Evolutionary conservation across 768 basidiomycete genomes (phyloP), one percentile per base, ranked within the genome.

Genomic region (Holtermanniella nyarrowii): DNA sequence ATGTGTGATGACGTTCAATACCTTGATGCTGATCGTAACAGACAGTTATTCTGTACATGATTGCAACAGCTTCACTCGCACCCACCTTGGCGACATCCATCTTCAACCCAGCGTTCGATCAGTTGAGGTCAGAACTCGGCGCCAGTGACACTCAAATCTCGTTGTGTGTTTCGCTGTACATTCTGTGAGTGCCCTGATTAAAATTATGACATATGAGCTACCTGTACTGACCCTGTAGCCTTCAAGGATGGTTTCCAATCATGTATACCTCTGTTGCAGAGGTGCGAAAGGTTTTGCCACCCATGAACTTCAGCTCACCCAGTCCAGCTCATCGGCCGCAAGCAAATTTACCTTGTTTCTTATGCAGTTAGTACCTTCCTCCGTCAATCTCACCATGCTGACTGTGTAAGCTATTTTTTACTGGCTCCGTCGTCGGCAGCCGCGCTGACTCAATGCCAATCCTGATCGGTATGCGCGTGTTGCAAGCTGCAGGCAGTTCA

Each of bases 31-130:
- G 16, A 37, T 16, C 31, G 16, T 16, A n/a, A 43, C 18, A 43
- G 57, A 45, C 49, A n/a, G 7, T 44, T 5, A 48, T 63, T 7
- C 54, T 60, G n/a, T 24, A 42, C 10, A 60, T 63, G 54, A 52
- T 63, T n/a, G 51, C 61, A 18, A 47, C 53, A 26, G 58, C 59
- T 3, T 48, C 56, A 18, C 56, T 71, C n/a, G 65, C 68, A 11
- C 70, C 70, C 7, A 58, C 69, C 12, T 58, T 73, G 7, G 68
- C 67, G 12, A 63, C 72, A 7, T 62, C 60, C 31, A 71, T 72
- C 27, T 72, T 70, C 42, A 73, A 73, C 50, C 72, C 72, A 1
- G 72, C 70, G 7, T 69, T 73, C 42, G 64, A 72, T 39, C 63
- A 72, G 37, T 49, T 73, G 2, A 44, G 65, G 4, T 55, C 44